These are phyloP conservation scores for Lablab purpureus DNA, from an alignment of 306 rosid genomes.

Conservation along the genomic window DNA sequence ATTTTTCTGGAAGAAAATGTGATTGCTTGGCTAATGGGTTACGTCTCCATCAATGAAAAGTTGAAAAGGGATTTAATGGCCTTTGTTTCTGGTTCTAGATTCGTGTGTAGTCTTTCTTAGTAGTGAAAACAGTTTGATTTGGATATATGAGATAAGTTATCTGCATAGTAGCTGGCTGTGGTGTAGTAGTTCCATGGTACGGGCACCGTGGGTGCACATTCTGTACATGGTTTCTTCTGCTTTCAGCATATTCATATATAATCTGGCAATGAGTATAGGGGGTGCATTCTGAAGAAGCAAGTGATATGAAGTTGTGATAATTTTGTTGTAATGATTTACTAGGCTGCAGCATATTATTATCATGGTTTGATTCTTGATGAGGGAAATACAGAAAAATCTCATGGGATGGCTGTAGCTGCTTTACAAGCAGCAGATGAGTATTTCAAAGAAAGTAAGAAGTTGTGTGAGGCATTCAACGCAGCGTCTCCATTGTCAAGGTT, in stretches of 20 bases:
- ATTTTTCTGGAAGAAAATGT: not conserved
- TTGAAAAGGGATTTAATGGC: not conserved
- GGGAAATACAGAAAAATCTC: conserved; percentile 96
- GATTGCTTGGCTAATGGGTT: not conserved
- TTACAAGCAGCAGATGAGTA: conserved; percentile 97
- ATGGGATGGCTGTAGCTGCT: conserved; percentile 99
- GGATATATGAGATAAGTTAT: not conserved
- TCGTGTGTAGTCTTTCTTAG: not conserved
- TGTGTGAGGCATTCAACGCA: conserved; percentile 74
- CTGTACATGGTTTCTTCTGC: conserved; percentile 2
- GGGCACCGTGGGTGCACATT: not conserved
- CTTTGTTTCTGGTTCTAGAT: conserved; percentile 11
- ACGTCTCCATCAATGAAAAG: not conserved
- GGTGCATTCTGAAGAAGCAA: conserved; percentile 26
- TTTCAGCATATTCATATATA: conserved; percentile 23
- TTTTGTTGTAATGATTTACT: conserved; percentile 46
- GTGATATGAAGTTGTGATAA: conserved; percentile 38
- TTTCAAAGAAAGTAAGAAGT: conserved; percentile 93
- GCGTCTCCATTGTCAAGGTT: conserved; percentile 89
- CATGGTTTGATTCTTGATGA: conserved; percentile 98
- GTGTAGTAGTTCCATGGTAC: not conserved
- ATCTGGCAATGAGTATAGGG: conserved; percentile 17
- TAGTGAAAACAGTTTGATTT: conserved; percentile 5
- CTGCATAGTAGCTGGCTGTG: not conserved
- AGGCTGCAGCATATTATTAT: conserved; percentile 99